Base-by-base conservation (phyloP, 768 basidiomycete genomes). In the Amanita brunnescens region DNA sequence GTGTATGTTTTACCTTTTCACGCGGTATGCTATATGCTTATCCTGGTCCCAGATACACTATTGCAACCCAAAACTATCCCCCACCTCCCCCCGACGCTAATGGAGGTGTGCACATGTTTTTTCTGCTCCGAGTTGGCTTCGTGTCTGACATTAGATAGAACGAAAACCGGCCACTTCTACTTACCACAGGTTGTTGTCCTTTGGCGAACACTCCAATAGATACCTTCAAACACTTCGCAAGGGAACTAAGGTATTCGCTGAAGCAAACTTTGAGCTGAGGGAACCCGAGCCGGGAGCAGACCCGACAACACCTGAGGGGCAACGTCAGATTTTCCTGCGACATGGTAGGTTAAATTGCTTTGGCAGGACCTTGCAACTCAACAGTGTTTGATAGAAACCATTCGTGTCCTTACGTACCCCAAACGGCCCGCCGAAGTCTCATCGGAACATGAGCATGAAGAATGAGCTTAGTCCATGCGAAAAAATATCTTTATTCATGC, bases 241-340 rank as follows among this genome's bases (percentile, higher is more conserved):
- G 56, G 91, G 91, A 5, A 69, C 77, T 44, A 80, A 71, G 52
- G 90, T 94, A 14, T 91, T 81, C 54, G 89, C 88, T 32, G 91
- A 94, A 64, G 83, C 89, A 24, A 74, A 71, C 57, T 91, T 77
- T 54, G 88, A 91, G 64, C 64, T 91, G 20, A 78, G 83, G 34
- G 86, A 91, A 53, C 78, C 88, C 7, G 84, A 85, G 35, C 65
- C 74, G 5, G 73, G 69, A 34, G 79, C 86, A 10, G 86, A 89
- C 47, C 73, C 86, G 2, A 67, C 75, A 45, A 78, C 85, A 0
- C 78, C 83, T 26, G 74, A 80, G 49, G 85, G 81, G 1, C 88
- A 90, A 61, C 81, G 87, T 29, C 88, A 91, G 63, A 85, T 92
- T 49, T 85, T 90, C 67, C 73, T 92, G 35, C 74, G 79, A 61